phyloP scores from a whole-genome alignment of 371 early-diverging fungal species.

The Haplosporangium sp. region DNA sequence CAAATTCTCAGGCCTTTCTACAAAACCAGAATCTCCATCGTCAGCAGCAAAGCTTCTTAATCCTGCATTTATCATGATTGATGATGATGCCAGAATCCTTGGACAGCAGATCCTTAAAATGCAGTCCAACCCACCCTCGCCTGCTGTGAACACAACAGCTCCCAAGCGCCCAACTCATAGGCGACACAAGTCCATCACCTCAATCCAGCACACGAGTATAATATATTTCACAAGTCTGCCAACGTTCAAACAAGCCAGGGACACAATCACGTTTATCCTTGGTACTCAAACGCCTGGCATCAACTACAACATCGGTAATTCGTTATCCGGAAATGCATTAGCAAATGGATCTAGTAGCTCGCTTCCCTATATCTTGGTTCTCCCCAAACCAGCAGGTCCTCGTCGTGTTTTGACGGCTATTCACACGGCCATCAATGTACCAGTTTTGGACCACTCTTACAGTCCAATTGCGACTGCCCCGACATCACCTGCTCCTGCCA shows the following conservation, averaged over 20 bases:
- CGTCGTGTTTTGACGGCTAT: constrained; percentile 72
- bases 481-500: constrained; percentile 56
- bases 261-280: constrained; percentile 60
- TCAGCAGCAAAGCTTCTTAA: constrained; percentile 16
- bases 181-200: constrained; percentile 47
- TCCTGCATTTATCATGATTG: constrained; percentile 73
- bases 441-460: constrained; percentile 68
- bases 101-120: constrained; percentile 62
- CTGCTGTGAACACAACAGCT: constrained; percentile 11
- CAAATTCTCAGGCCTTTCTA: constrained; percentile 19
- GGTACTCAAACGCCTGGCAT: constrained; percentile 34
- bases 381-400: constrained; percentile 80
- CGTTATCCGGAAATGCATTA: constrained; percentile 1
- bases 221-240: constrained; percentile 70
- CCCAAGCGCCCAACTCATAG: constrained; percentile 43
- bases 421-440: constrained; percentile 70
- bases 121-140: constrained; percentile 47
- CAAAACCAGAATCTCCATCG: constrained; percentile 12
- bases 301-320: constrained; percentile 24
- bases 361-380: constrained; percentile 70
- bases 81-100: constrained; percentile 67
- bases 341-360: constrained; percentile 38
- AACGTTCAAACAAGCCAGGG: constrained; percentile 70
- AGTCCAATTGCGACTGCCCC: constrained; percentile 77
- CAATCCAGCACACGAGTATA: constrained; percentile 64